Evolutionary conservation across 139 green algal genomes (phyloP).

Genomic region (Asterochloris sp.): DNA sequence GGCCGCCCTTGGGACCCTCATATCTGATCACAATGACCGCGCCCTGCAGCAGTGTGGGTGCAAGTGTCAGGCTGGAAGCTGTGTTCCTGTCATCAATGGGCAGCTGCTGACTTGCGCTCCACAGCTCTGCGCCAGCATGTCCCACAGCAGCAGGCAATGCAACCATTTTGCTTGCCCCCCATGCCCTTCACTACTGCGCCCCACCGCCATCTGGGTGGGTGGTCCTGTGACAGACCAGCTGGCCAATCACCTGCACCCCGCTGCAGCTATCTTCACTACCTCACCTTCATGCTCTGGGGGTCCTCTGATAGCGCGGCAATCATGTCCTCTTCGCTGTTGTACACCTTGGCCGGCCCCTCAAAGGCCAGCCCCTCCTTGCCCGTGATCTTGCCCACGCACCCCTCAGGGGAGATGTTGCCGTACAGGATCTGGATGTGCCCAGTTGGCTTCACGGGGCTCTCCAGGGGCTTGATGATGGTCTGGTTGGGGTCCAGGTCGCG

Average conservation of each 20-base stretch:
- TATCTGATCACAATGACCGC: constrained; percentile 93
- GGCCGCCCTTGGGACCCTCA: constrained; percentile 95
- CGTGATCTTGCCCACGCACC: constrained; percentile 98
- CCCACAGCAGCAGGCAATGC: no score
- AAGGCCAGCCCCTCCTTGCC: constrained; percentile 76
- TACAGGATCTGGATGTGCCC: constrained; percentile 87
- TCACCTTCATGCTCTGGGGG: constrained; percentile 66
- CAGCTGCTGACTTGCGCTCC: no score
- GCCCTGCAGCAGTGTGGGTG: constrained; percentile 29
- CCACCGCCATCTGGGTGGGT: no score
- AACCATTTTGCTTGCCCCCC: no score
- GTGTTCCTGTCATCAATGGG: no score
- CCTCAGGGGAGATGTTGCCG: constrained; percentile 91
- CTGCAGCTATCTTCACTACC: neutral
- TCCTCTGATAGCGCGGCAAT: constrained; percentile 78
- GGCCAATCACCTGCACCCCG: no score
- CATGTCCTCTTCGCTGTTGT: constrained; percentile 97
- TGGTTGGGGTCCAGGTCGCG: constrained; percentile 84
- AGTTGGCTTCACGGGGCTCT: constrained; percentile 84
- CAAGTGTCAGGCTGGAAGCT: no score
- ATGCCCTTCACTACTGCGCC: no score
- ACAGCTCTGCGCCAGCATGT: no score
- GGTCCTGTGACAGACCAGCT: no score
- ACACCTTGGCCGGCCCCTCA: constrained; percentile 74
- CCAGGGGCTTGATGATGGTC: constrained; percentile 84